Evolutionary conservation across 164 flowering plant species (phyloP).

Genomic region (Vitis cinerea): DNA sequence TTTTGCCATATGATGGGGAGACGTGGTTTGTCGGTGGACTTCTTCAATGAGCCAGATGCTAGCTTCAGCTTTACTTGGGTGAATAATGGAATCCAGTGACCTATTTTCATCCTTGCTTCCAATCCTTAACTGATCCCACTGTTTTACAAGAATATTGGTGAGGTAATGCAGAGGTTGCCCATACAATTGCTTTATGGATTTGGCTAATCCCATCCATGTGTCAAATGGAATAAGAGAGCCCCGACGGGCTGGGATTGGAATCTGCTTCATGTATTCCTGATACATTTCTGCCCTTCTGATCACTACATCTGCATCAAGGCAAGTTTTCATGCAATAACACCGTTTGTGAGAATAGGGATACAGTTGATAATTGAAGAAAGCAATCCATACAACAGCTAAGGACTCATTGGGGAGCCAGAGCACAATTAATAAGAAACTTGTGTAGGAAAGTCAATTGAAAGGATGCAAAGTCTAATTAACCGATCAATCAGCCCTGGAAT

Average conservation of each 20-base stretch:
- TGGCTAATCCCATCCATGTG: constrained; percentile 73
- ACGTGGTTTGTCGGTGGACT: constrained; percentile 61
- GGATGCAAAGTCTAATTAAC: not conserved
- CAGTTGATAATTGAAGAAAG: not conserved
- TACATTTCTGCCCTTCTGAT: constrained; percentile 70
- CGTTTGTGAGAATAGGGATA: not conserved
- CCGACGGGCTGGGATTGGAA: constrained; percentile 59
- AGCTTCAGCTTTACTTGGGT: constrained; percentile 84
- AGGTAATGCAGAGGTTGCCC: constrained; percentile 91
- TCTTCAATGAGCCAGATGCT: constrained; percentile 86
- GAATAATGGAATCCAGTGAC: constrained; percentile 61
- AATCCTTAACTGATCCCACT: constrained; percentile 66
- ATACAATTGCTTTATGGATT: constrained; percentile 68
- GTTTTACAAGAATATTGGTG: constrained; percentile 64
- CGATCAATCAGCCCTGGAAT: not conserved
- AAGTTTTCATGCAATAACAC: not conserved
- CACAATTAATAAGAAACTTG: not conserved
- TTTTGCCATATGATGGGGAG: constrained; percentile 54
- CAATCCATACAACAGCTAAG: not conserved
- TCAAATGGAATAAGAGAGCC: constrained; percentile 67
- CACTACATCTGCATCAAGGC: constrained; percentile 42
- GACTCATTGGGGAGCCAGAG: not conserved
- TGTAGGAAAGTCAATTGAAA: not conserved
- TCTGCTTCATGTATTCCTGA: constrained; percentile 80
- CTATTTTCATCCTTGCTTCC: constrained; percentile 50